These are phyloP conservation scores for Striga hermonthica DNA, from an alignment of 305 asterid species.

Conservation along the genomic window DNA sequence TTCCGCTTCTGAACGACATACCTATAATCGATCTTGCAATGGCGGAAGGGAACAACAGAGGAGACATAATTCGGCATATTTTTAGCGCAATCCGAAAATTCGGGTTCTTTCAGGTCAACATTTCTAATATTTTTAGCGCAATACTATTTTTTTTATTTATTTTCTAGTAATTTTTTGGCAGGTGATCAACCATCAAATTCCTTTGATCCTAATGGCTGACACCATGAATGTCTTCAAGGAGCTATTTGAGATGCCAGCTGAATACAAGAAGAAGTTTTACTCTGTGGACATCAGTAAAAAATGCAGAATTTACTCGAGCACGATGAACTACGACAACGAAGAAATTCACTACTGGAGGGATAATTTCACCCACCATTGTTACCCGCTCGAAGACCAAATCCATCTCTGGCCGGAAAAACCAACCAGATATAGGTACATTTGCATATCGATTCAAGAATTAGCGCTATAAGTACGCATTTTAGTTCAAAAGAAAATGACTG, in stretches of 20 bases:
- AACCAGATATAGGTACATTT: conserved; percentile 44
- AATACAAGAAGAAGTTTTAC: conserved; percentile 43
- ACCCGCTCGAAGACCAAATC: conserved; percentile 50
- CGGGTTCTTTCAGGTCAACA: conserved; percentile 52
- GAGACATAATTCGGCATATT: conserved; percentile 36
- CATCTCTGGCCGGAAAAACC: conserved; percentile 63
- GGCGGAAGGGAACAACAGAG: conserved; percentile 26
- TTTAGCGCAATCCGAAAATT: conserved; percentile 43
- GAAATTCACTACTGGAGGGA: conserved; percentile 69
- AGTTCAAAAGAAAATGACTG: not conserved
- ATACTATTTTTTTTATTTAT: not conserved
- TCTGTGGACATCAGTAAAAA: conserved; percentile 34
- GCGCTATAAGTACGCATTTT: not conserved
- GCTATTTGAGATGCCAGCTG: conserved; percentile 43
- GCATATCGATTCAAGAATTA: not conserved
- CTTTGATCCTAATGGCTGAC: conserved; percentile 41
- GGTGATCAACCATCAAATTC: conserved; percentile 65
- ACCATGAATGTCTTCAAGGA: conserved; percentile 45
- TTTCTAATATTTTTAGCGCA: not conserved
- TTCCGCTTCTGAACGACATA: conserved; percentile 31
- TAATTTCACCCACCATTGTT: conserved; percentile 56
- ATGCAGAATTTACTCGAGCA: conserved; percentile 58
- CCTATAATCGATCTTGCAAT: conserved; percentile 44
- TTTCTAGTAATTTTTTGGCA: conserved; percentile 11
- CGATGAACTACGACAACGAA: conserved; percentile 46